Percentiles rank a stretch among this genome's conserved stretches.
phyloP scores from a whole-genome alignment of 108 stramenopile genomes.

The Phaeodactylum tricornutum region DNA sequence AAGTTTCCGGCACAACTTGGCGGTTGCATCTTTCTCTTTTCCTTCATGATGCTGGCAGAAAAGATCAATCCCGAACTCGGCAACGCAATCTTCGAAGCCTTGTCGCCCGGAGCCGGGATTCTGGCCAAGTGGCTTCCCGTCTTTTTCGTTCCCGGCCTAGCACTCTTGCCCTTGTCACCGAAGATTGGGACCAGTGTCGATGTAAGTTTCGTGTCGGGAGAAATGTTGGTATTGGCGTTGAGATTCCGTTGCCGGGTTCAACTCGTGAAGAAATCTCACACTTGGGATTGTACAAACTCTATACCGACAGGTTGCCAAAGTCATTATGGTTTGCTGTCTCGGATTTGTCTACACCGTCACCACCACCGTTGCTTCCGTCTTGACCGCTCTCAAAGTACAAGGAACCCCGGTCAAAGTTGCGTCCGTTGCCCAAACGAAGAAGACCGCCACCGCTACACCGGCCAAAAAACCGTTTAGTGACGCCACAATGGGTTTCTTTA shows the following conservation, averaged over 20 bases:
- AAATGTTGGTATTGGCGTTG: too few species aligned
- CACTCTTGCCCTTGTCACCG: slow-evolving; percentile 68
- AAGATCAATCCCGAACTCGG: slow-evolving; percentile 38
- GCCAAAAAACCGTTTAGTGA: slow-evolving; percentile 42
- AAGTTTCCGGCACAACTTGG: slow-evolving; percentile 62
- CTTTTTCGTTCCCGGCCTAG: slow-evolving; percentile 80
- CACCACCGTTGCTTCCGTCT: slow-evolving; percentile 46
- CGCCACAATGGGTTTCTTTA: slow-evolving; percentile 32
- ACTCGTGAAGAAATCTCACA: too few species aligned
- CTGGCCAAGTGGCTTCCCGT: slow-evolving; percentile 80
- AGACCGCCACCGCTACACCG: slow-evolving; percentile 1
- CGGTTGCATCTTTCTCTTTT: slow-evolving; percentile 54
- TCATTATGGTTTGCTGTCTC: slow-evolving; percentile 37
- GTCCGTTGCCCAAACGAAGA: slow-evolving; percentile 5
- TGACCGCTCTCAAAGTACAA: slow-evolving; percentile 30
- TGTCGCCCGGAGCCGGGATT: slow-evolving; percentile 53
- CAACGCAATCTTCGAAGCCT: slow-evolving; percentile 27
- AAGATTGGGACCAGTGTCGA: slow-evolving; percentile 54
- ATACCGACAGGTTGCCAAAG: slow-evolving; percentile 37
- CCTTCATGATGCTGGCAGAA: slow-evolving; percentile 35
- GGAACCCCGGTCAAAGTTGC: slow-evolving; percentile 6
- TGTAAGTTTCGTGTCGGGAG: too few species aligned
- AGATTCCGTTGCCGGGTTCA: too few species aligned
- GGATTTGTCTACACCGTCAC: slow-evolving; percentile 58
- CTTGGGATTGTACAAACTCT: not conserved